phyloP scores from a whole-genome alignment of 2,329 filamentous ascomycete species.

The Dryadomyces quercivorus region DNA sequence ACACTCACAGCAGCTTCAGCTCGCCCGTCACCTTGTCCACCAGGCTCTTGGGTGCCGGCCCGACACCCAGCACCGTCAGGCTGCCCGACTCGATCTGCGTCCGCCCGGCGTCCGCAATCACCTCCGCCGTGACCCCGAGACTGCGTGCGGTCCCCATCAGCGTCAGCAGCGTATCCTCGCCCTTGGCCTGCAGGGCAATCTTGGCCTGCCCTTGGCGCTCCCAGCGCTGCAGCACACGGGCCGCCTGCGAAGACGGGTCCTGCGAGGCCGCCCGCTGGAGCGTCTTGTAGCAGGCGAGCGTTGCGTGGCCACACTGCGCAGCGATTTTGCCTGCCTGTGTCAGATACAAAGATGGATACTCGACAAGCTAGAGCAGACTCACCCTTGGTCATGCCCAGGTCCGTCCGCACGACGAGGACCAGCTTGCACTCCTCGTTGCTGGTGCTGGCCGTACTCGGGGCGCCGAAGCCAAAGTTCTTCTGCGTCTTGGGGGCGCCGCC shows the following conservation, averaged over 20 bases:
- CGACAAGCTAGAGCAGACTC: constrained; percentile 17
- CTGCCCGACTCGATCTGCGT: constrained; percentile 94
- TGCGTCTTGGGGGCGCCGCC: constrained; percentile 17
- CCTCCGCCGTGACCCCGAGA: constrained; percentile 74
- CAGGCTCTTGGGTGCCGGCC: constrained; percentile 69
- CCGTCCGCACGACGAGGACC: constrained; percentile 81
- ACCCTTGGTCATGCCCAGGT: constrained; percentile 97
- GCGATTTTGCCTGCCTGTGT: constrained; percentile 72
- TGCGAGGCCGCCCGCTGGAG: constrained; percentile 44
- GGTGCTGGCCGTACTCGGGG: constrained; percentile 21
- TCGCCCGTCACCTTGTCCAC: constrained; percentile 78
- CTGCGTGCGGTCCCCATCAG: constrained; percentile 69
- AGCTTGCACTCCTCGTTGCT: constrained; percentile 80
- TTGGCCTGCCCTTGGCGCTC: constrained; percentile 81
- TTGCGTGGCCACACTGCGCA: constrained; percentile 91
- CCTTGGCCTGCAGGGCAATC: constrained; percentile 81
- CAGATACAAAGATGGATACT: too few relatives aligned
- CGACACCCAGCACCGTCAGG: constrained; percentile 79
- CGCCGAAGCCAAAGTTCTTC: constrained; percentile 27
- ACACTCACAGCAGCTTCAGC: constrained; percentile 55
- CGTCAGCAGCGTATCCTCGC: constrained; percentile 66
- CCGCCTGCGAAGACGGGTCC: constrained; percentile 38
- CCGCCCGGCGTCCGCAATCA: constrained; percentile 89
- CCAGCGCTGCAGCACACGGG: constrained; percentile 67
- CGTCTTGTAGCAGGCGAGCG: constrained; percentile 90